A percentile compares a stretch with the other conserved stretches of the same genome.
Conservation (phyloP, 352 stramenopile genomes). For the Phytophthora sojae region DNA sequence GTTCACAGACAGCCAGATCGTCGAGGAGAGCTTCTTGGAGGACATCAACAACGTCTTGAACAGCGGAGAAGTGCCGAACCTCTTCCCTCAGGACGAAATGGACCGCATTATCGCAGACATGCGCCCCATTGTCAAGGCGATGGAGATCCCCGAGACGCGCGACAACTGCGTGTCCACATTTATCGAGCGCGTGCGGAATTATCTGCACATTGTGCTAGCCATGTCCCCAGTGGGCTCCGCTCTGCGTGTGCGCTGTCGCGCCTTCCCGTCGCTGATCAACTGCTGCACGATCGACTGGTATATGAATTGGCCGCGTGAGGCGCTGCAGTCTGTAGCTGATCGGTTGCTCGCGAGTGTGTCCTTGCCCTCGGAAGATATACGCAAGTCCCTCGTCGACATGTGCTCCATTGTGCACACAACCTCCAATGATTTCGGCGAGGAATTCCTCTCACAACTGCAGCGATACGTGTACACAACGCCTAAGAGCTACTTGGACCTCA, state of each 20-base stretch:
- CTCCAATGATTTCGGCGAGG: constrained; percentile 87
- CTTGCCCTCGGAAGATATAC: constrained; percentile 77
- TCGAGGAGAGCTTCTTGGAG: constrained; percentile 95
- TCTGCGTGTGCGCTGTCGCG: constrained; percentile 91
- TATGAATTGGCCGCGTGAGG: constrained; percentile 94
- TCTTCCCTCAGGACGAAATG: constrained; percentile 94
- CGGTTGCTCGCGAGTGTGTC: constrained; percentile 86
- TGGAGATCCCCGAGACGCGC: constrained; percentile 91
- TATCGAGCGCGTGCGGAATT: constrained; percentile 92
- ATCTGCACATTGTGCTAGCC: constrained; percentile 95
- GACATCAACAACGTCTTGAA: constrained; percentile 98
- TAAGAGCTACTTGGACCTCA: constrained; percentile 97
- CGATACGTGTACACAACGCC: constrained; percentile 96
- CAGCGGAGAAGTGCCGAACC: constrained; percentile 95
- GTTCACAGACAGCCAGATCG: constrained; percentile 96
- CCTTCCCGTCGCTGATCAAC: constrained; percentile 96
- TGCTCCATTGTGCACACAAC: constrained; percentile 94
- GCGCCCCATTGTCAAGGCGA: constrained; percentile 86
- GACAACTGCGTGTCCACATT: constrained; percentile 93
- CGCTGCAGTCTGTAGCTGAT: constrained; percentile 92
- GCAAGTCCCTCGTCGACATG: constrained; percentile 87
- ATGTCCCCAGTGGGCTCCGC: constrained; percentile 95
- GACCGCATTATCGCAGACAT: constrained; percentile 95
- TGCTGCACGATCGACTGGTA: constrained; percentile 97
- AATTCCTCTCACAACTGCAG: constrained; percentile 92